Evolutionary conservation across 2,329 filamentous ascomycete species (phyloP), one percentile per base, ranked within the genome.

Genomic region (Fusarium sp.): DNA sequence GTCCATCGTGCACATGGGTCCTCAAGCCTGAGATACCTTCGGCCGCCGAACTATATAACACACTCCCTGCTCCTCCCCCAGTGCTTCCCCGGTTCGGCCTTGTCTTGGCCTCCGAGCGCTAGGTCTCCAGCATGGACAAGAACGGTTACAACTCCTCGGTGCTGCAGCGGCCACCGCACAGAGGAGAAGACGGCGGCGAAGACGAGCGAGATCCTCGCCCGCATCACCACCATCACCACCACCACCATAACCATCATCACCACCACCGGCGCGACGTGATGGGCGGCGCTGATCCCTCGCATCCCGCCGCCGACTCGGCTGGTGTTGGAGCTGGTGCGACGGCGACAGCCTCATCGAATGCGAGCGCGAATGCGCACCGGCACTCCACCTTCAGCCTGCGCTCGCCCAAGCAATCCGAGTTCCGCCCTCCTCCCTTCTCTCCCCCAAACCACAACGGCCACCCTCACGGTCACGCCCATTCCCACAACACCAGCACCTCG

Each of bases 91-190:
- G 57, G 44, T 27, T 44, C 58, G 65, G 55, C 55, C 60, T 61
- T 57, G 62, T 56, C 65, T 57, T 66, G 57, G 41, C 61, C 44
- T 60, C 43, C 50, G 37, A 62, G 68, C 68, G 60, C 68, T 72
- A 71, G 52, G 56, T 47, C 43, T 61, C 57, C 75, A 75, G 60
- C 65, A 86, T 86, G 83, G 83, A 86, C 61, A 80, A 73, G 62
- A 75, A 80, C 70, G 82, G 81, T 74, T 87, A 86, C 71, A 83
- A 80, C 70, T 85, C 85, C 66, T 86, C 83, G 51, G 83, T 86
- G 74, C 79, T 87, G 78, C 84, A 84, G 73, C 83, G 79, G 67
- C 83, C 82, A 67, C 67, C 66, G 37, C 72, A 63, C 50, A 67
- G 55, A 46, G 76, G 78, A 76, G 80, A 79, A 74, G 78, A 82